A percentile compares a stretch with the other conserved stretches of the same genome.
Conservation (phyloP, 805 yeast genomes). For the Saccharomycopsis sp. region DNA sequence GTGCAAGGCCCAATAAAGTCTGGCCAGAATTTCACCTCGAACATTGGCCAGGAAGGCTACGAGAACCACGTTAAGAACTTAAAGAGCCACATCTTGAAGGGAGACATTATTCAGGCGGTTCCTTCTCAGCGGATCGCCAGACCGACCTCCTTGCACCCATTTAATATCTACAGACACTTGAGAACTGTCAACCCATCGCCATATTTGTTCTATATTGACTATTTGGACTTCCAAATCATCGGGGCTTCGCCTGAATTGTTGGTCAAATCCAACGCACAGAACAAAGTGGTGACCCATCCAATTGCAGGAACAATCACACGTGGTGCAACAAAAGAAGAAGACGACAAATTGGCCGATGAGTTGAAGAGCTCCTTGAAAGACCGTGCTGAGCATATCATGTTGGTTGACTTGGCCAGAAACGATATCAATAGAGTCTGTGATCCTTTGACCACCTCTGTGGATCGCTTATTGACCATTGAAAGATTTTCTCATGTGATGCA, state of each 20-base stretch:
- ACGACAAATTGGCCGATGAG: slow-evolving; percentile 70
- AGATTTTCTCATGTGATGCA: slow-evolving; percentile 97
- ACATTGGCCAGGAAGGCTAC: slow-evolving; percentile 91
- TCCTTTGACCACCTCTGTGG: slow-evolving; percentile 79
- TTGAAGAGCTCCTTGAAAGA: slow-evolving; percentile 78
- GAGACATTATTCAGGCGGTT: slow-evolving; percentile 96
- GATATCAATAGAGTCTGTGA: slow-evolving; percentile 94
- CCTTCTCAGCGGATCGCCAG: slow-evolving; percentile 96
- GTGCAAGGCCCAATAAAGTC: slow-evolving; percentile 65
- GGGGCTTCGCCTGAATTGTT: slow-evolving; percentile 97
- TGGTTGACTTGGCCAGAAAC: slow-evolving; percentile 95
- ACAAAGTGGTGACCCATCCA: slow-evolving; percentile 87
- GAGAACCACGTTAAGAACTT: slow-evolving; percentile 70
- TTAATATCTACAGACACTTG: slow-evolving; percentile 89
- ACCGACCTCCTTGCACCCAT: slow-evolving; percentile 93
- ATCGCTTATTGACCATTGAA: slow-evolving; percentile 81
- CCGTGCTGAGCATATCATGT: slow-evolving; percentile 97
- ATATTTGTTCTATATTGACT: slow-evolving; percentile 88
- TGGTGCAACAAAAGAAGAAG: slow-evolving; percentile 89
- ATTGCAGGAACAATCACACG: slow-evolving; percentile 95
- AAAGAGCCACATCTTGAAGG: slow-evolving; percentile 76
- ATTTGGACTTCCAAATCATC: slow-evolving; percentile 84
- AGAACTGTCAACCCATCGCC: slow-evolving; percentile 98
- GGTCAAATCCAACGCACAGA: slow-evolving; percentile 68
- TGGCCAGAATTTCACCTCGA: slow-evolving; percentile 70